A percentile compares a stretch with the other conserved stretches of the same genome.
Conservation (phyloP, 805 yeast genomes). For the Candida berthetii region DNA sequence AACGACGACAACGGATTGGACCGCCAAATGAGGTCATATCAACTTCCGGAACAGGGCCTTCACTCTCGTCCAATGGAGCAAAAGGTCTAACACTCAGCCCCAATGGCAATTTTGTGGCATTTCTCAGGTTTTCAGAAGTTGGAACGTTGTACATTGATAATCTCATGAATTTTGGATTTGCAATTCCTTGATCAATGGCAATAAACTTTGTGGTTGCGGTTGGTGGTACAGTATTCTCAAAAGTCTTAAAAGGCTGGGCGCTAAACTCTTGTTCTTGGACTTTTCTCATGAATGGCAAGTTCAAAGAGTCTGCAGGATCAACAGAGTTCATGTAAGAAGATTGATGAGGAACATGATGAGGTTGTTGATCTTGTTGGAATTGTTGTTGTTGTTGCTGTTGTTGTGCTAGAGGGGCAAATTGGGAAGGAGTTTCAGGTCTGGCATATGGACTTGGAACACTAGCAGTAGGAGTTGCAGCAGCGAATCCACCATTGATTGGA, state of each 20-base stretch:
- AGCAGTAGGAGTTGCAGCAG: neutral
- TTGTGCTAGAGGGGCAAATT: neutral
- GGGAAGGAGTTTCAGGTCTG: slow-evolving; percentile 2
- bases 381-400: neutral
- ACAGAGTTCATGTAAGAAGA: neutral
- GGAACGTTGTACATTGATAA: slow-evolving; percentile 83
- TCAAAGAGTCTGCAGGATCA: slow-evolving; percentile 6
- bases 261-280: slow-evolving; percentile 13
- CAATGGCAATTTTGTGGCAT: slow-evolving; percentile 69
- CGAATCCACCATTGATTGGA: neutral
- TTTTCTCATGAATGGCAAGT: slow-evolving; percentile 13
- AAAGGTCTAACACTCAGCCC: slow-evolving; percentile 83
- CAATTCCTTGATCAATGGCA: slow-evolving; percentile 76
- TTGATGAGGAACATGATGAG: neutral
- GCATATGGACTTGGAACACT: neutral
- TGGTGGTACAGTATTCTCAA: slow-evolving; percentile 80
- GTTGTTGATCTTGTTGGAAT: neutral
- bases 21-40: slow-evolving; percentile 53
- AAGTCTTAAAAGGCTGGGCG: slow-evolving; percentile 53
- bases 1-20: slow-evolving; percentile 87
- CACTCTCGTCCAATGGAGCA: slow-evolving; percentile 49
- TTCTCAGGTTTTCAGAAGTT: slow-evolving; percentile 58
- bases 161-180: slow-evolving; percentile 75
- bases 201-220: slow-evolving; percentile 58
- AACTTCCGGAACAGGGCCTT: slow-evolving; percentile 57